phyloP scores from a whole-genome alignment of 2,329 filamentous ascomycete genomes.

The Orbilia brochopaga region DNA sequence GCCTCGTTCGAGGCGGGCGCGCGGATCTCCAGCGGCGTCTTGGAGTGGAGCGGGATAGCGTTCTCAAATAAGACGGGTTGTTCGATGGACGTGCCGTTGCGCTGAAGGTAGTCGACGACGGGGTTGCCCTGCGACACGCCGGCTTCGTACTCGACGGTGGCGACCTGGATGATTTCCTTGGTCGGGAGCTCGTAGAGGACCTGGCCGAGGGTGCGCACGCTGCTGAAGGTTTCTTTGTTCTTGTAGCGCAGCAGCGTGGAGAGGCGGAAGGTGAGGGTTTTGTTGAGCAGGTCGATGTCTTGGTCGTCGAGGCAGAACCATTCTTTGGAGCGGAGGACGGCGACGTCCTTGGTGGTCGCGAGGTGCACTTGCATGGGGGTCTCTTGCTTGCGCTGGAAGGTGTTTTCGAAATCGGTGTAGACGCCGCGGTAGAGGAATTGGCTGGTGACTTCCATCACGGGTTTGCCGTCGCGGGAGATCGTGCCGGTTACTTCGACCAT shows the following conservation, averaged over 20 bases:
- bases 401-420: conserved; percentile 95
- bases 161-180: conserved; percentile 96
- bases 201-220: conserved; percentile 87
- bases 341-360: conserved; percentile 85
- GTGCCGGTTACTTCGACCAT: conserved; percentile 99
- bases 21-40: conserved; percentile 83
- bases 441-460: conserved; percentile 97
- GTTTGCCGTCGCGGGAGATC: conserved; percentile 78
- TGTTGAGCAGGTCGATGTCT: conserved; percentile 84
- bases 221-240: conserved; percentile 90
- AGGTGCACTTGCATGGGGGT: conserved; percentile 93
- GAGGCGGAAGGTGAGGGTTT: conserved; percentile 94
- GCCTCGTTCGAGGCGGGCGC: conserved; percentile 96
- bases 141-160: conserved; percentile 94
- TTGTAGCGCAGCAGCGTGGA: conserved; percentile 92
- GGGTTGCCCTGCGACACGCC: conserved; percentile 93
- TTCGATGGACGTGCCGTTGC: conserved; percentile 88
- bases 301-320: conserved; percentile 91
- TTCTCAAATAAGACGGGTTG: conserved; percentile 98
- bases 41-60: conserved; percentile 91
- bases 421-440: conserved; percentile 95
- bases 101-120: conserved; percentile 92
- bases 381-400: conserved; percentile 96
- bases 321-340: conserved; percentile 92
- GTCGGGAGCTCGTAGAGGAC: conserved; percentile 92